A percentile compares a stretch with the other conserved stretches of the same genome.
phyloP scores from a whole-genome alignment of 2,329 filamentous ascomycete species.

The Sclerotinia glacialis region DNA sequence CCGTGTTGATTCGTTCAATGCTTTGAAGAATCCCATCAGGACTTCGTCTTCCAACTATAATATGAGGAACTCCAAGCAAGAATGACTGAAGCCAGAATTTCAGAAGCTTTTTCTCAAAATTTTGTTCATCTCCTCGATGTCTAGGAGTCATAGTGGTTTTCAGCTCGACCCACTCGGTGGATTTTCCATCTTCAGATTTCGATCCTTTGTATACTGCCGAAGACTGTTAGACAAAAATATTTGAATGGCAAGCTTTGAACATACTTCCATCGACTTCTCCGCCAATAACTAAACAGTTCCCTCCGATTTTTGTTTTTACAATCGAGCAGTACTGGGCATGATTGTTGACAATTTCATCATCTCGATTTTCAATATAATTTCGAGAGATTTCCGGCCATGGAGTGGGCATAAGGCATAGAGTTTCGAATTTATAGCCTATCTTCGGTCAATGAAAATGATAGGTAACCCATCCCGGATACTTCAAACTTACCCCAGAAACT shows the following conservation, averaged over 20 bases:
- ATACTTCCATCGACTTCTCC: conserved; percentile 90
- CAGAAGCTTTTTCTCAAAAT: conserved; percentile 85
- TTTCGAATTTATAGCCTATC: conserved; percentile 94
- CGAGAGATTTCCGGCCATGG: conserved; percentile 71
- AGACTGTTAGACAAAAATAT: neutral
- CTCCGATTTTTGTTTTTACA: conserved; percentile 82
- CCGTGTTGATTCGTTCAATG: conserved; percentile 77
- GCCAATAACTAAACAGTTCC: conserved; percentile 71
- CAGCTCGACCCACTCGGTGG: conserved; percentile 89
- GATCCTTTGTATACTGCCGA: conserved; percentile 68
- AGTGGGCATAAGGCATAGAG: conserved; percentile 70
- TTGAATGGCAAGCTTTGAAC: conserved; percentile 15
- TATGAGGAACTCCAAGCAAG: conserved; percentile 84
- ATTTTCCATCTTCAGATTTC: conserved; percentile 63
- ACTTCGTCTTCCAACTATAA: conserved; percentile 85
- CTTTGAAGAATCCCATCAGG: conserved; percentile 67
- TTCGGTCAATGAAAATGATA: conserved; percentile 18
- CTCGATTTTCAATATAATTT: conserved; percentile 75
- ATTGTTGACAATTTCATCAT: conserved; percentile 74
- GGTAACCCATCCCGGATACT: neutral
- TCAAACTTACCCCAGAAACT: conserved; percentile 75
- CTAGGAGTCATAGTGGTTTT: conserved; percentile 69
- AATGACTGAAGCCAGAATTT: conserved; percentile 98
- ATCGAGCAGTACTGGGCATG: conserved; percentile 94
- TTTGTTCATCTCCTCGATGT: conserved; percentile 67